These are phyloP conservation scores for Boletus sp. DNA, from an alignment of 768 basidiomycete species.

Conservation along the genomic window DNA sequence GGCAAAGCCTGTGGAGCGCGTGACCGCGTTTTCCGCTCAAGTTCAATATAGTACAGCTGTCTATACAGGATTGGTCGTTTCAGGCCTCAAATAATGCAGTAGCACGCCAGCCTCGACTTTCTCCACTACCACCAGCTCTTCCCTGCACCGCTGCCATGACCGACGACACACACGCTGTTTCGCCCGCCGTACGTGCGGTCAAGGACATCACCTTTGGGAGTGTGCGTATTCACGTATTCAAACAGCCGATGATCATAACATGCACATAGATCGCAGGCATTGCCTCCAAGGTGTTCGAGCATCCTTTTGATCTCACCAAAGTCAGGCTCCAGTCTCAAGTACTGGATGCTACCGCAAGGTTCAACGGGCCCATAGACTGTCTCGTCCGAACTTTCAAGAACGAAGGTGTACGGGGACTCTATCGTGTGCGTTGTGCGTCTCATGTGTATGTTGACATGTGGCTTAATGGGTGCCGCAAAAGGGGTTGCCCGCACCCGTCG, in stretches of 20 bases:
- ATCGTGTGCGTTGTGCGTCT: slow-evolving; percentile 57
- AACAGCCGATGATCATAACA: not conserved
- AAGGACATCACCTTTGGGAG: slow-evolving; percentile 59
- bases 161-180: slow-evolving; percentile 15
- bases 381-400: slow-evolving; percentile 73
- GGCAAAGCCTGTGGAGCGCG: not conserved
- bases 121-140: not conserved
- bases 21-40: slow-evolving; percentile 18
- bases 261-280: slow-evolving; percentile 72
- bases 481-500: slow-evolving; percentile 89
- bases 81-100: slow-evolving; percentile 23
- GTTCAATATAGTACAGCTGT: slow-evolving; percentile 12
- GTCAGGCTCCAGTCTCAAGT: slow-evolving; percentile 92
- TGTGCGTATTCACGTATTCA: slow-evolving; percentile 34
- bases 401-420: slow-evolving; percentile 83
- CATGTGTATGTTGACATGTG: not conserved
- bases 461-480: slow-evolving; percentile 27
- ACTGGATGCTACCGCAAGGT: slow-evolving; percentile 62
- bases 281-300: slow-evolving; percentile 81
- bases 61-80: slow-evolving; percentile 23
- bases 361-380: slow-evolving; percentile 86
- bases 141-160: slow-evolving; percentile 13
- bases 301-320: slow-evolving; percentile 94
- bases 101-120: slow-evolving; percentile 10
- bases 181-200: slow-evolving; percentile 21